A percentile compares a stretch with the other conserved stretches of the same genome.
phyloP scores from a whole-genome alignment of 768 basidiomycete genomes.

The Tephrocybe sp. region DNA sequence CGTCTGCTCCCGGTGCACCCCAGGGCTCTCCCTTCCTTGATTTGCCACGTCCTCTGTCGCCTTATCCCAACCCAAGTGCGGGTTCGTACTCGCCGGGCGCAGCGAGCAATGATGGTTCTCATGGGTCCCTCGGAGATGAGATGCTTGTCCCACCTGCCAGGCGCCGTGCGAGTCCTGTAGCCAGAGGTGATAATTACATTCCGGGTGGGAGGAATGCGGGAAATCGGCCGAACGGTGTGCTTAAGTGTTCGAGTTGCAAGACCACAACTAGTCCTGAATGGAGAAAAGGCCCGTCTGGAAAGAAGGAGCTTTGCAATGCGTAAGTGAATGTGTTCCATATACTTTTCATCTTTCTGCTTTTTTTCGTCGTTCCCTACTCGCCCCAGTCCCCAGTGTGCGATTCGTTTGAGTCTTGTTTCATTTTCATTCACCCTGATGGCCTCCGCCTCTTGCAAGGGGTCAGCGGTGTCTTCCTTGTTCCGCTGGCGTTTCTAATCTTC shows the following conservation, averaged over 20 bases:
- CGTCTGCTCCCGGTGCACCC: slow-evolving; percentile 34
- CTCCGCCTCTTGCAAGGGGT: not conserved
- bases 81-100: not conserved
- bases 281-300: slow-evolving; percentile 88
- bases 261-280: slow-evolving; percentile 84
- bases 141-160: slow-evolving; percentile 57
- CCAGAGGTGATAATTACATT: slow-evolving; percentile 27
- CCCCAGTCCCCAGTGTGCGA: not conserved
- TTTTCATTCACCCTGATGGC: too few relatives aligned
- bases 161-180: slow-evolving; percentile 49
- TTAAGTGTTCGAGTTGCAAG: slow-evolving; percentile 78
- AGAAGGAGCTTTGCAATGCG: slow-evolving; percentile 93
- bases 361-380: not conserved
- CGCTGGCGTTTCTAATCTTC: not conserved
- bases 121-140: slow-evolving; percentile 17
- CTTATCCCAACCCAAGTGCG: not conserved
- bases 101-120: not conserved
- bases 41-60: slow-evolving; percentile 4
- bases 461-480: not conserved
- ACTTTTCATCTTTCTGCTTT: not conserved
- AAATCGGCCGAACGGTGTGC: slow-evolving; percentile 70
- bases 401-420: too few relatives aligned
- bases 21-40: slow-evolving; percentile 4
- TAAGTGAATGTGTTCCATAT: slow-evolving; percentile 39
- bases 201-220: slow-evolving; percentile 46